These are phyloP conservation scores for Ramichloridium luteum DNA, from an alignment of 2,329 filamentous ascomycete genomes.

Conservation along the genomic window DNA sequence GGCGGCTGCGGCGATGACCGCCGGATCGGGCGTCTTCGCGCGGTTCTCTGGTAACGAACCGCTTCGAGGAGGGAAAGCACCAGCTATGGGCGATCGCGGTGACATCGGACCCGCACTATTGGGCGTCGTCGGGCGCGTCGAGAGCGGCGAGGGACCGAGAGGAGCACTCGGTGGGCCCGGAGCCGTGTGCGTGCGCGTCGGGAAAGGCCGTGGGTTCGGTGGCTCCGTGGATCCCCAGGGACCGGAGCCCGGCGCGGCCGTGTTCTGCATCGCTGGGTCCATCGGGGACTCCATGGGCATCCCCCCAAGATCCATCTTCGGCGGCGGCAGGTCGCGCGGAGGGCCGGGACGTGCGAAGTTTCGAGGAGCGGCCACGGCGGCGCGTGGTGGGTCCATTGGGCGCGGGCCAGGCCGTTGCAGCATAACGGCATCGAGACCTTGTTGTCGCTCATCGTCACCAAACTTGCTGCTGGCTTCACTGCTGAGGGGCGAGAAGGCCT, in stretches of 20 bases:
- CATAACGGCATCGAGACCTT: conserved; percentile 14
- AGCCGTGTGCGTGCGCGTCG: no score
- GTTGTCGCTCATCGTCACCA: conserved; percentile 14
- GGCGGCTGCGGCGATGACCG: not conserved
- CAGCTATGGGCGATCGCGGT: not conserved
- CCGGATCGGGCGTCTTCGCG: no score
- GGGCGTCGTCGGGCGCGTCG: not conserved
- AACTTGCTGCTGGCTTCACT: conserved; percentile 6
- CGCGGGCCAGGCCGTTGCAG: conserved; percentile 17
- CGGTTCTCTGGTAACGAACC: no score
- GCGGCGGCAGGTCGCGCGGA: conserved; percentile 6
- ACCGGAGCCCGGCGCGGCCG: conserved; percentile 6
- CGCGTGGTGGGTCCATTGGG: conserved; percentile 14
- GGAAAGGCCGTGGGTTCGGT: not conserved
- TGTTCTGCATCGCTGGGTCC: conserved; percentile 17
- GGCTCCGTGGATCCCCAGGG: conserved; percentile 6
- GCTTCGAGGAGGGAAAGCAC: no score
- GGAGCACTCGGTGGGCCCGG: no score
- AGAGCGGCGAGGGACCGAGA: not conserved
- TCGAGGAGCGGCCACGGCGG: conserved; percentile 14
- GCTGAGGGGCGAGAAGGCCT: conserved; percentile 16
- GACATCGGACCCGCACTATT: not conserved
- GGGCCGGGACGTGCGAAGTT: conserved; percentile 10
- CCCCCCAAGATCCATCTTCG: conserved; percentile 1
- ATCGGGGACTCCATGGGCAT: conserved; percentile 23